Evolutionary conservation across 495 filamentous ascomycete species (phyloP), one percentile per base, ranked within the genome.

Genomic region (Xylaria longipes): DNA sequence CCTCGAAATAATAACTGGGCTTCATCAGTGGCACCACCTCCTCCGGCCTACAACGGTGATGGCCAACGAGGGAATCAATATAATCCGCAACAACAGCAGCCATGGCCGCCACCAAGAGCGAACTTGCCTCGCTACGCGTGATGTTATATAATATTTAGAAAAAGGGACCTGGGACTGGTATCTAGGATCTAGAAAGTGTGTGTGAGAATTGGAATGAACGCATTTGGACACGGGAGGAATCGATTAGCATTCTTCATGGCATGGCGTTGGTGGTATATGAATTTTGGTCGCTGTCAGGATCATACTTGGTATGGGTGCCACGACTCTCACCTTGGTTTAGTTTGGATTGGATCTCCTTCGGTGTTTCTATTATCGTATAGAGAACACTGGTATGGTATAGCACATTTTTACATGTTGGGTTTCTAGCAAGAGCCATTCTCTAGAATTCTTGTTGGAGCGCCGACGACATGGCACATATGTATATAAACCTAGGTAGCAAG

Each of bases 101-200:
- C 27, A 27, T 43, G 72, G 45, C 75, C 71, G 69, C 20, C 52
- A 25, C 73, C 68, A 14, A 73, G 73, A 43, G 56, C 46, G 66
- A 65, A 69, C 22, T 61, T 73, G 43, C 61, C 69, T 74, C 69
- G 77, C 43, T 79, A 77, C 35, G 77, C 77, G 64, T 79, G 50
- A 76, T 67, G 29, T 45, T 41, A n/a, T 17, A 61, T 37, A 20
- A 61, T 22, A 8, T 50, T 15, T 54, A 37, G 27, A 46, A 71
- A 46, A 56, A 71, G 27, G 25, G 33, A 2, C 60, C 25, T 52
- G 50, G 66, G 72, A 74, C 72, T 75, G 77, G 77, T 68, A 68
- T 69, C 68, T 75, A 71, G 72, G 77, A 41, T 74, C 60, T 61
- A 71, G 50, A 43, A 29, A 5, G 17, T 27, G 35, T 2, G 62